Evolutionary conservation across 1,139 yeast species (phyloP).

Genomic region (Diutina mesorugosa): DNA sequence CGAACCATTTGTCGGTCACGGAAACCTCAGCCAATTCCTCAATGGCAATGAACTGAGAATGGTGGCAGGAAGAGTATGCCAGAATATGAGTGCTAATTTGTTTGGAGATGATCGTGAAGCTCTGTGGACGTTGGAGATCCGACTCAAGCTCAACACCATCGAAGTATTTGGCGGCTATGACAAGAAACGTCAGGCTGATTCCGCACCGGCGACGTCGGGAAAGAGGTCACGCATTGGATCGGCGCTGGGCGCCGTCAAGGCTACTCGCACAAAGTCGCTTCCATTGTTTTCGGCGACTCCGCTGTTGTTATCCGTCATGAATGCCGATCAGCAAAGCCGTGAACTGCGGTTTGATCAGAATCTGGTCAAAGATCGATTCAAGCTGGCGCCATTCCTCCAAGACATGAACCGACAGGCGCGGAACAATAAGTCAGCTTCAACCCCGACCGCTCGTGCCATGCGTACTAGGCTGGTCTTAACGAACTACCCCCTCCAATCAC

Average conservation of each 20-base stretch:
- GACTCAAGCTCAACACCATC: conserved; percentile 41
- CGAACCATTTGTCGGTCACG: conserved; percentile 69
- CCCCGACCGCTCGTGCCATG: conserved; percentile 19
- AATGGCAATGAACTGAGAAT: conserved; percentile 18
- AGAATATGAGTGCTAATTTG: conserved; percentile 45
- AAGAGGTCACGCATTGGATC: not conserved
- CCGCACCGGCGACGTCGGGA: not conserved
- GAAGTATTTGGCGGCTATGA: conserved; percentile 7
- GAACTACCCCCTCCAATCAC: conserved; percentile 4
- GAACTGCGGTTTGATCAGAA: conserved; percentile 29
- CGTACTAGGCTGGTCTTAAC: conserved; percentile 29
- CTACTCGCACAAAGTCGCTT: conserved; percentile 52
- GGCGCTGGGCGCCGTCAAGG: conserved; percentile 31
- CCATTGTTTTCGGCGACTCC: conserved; percentile 39
- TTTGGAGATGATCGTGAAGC: conserved; percentile 25
- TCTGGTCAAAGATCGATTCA: conserved; percentile 32
- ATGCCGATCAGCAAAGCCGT: conserved; percentile 27
- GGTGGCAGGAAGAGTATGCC: conserved; percentile 63
- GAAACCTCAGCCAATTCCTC: conserved; percentile 38
- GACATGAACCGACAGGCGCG: conserved; percentile 20
- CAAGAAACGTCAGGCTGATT: not conserved
- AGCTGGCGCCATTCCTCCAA: conserved; percentile 33
- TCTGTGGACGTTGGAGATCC: conserved; percentile 52
- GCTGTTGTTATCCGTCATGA: conserved; percentile 28
- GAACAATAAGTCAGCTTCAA: conserved; percentile 2